Base-by-base conservation (phyloP, 208 protist genomes). In the Leptomonas seymouri region DNA sequence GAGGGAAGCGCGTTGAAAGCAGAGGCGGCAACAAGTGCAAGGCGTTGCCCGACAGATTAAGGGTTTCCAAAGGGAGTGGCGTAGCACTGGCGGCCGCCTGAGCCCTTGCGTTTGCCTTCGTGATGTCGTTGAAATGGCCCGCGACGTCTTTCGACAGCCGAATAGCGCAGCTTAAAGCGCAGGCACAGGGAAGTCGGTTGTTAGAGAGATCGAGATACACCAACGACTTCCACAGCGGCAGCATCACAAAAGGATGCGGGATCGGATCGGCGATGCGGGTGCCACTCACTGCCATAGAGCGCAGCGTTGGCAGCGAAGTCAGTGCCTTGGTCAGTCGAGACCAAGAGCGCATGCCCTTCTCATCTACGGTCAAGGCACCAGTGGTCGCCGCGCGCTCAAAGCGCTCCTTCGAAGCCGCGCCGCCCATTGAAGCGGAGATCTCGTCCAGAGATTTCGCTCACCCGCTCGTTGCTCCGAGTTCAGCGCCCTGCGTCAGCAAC, bases 171-270 rank as follows among this genome's bases (percentile, higher is more conserved):
- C 83, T 74, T 2, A 89, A 55, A 23, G 77, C 80, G 54, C 72
- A 80, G 23, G 71, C 74, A 61, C 71, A 83, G 14, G 5, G 54
- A 25, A 89, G 46, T 18, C 55, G 36, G 62, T 89, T 89, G 67
- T 49, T 31, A 16, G 74, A 78, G 7, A 86, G 67, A 39, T 83
- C 80, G 21, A 86, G 67, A 28, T 57, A 78, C 31, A 51, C 64
- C 18, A 84, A 58, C 15, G 75, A 49, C 20, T 16, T 20, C 80
- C 78, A 84, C 46, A 81, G 34, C 8, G 74, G 12, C 8, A 84
- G 41, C 9, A 28, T 28, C 18, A 76, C 30, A 42, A 86, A 81
- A 4, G 48, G 18, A 7, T 2, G 9, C 8, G 80, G 77, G 11
- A 89, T 51, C 1, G 84, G 48, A 4, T 80, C 67, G 9, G 2